Evolutionary conservation across 106 monocot species (phyloP), one percentile per base, ranked within the genome.

Genomic region (Hemerocallis citrina): DNA sequence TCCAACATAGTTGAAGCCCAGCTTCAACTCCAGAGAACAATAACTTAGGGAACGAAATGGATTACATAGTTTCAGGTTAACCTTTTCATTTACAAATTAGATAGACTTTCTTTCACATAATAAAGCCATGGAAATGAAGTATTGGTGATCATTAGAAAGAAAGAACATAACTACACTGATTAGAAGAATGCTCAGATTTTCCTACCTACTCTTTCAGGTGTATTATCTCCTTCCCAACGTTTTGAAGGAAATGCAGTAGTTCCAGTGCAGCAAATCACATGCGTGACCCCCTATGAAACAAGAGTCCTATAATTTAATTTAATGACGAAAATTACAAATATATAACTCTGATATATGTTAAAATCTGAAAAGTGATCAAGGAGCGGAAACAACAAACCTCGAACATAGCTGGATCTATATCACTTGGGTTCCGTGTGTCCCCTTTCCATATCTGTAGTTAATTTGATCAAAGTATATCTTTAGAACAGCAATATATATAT

Each of bases 181-280:
- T 27, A 56, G 11, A 47, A 47, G 39, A 29, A 50, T n/a, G n/a
- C n/a, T n/a, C n/a, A n/a, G n/a, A n/a, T 1, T 30, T 63, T 37
- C 83, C 24, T 74, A 86, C 94, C 94, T 57, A 86, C 76, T 89
- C 75, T 82, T 83, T 94, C 85, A 32, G 94, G 94, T 57, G 94
- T 89, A 68, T 94, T 94, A 54, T 94, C 94, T 71, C 89, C 89
- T 75, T 71, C 78, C 95, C 95, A 95, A 17, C 95, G 80, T 43
- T 68, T 86, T 33, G 95, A 86, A 59, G 95, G 95, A 70, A 95
- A 93, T 61, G 93, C 88, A 25, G 93, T 93, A 32, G 93, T 93
- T 47, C 93, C 93, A 55, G 88, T 93, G 69, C 85, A 85, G 77
- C 89, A 95, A 74, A 95, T 95, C 19, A 90, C 90, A 78, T 95